Evolutionary conservation across 495 filamentous ascomycete species (phyloP).

Genomic region (Mycothermus thermophilus): DNA sequence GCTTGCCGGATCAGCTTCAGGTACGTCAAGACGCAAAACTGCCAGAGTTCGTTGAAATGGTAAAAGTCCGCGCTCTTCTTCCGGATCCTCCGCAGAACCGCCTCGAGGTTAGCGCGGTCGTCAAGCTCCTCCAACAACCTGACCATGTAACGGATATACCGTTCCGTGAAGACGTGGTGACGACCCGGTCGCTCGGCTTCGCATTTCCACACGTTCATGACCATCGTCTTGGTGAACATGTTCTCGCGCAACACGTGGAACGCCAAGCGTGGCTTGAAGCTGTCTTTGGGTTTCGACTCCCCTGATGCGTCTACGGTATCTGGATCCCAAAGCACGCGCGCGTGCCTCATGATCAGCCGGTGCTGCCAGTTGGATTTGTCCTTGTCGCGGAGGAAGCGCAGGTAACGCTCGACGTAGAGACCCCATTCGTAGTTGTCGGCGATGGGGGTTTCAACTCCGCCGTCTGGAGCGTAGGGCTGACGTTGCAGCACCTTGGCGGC

Average conservation of each 20-base stretch:
- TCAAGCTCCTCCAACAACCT: conserved; percentile 58
- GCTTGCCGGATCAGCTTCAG: conserved; percentile 59
- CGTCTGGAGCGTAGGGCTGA: conserved; percentile 29
- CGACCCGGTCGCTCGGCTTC: conserved; percentile 81
- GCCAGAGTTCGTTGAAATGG: conserved; percentile 75
- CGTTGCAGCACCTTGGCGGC: conserved; percentile 31
- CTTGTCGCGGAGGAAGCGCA: conserved; percentile 62
- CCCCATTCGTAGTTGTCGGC: conserved; percentile 54
- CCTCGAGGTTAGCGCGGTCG: conserved; percentile 68
- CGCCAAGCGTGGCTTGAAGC: conserved; percentile 42
- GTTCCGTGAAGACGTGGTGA: conserved; percentile 86
- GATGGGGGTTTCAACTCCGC: conserved; percentile 24
- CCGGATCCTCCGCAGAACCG: conserved; percentile 65
- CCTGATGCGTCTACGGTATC: neutral
- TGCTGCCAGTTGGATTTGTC: conserved; percentile 98
- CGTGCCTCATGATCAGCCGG: conserved; percentile 68
- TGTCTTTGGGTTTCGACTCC: conserved; percentile 7
- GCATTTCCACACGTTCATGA: conserved; percentile 90
- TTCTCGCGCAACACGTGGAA: conserved; percentile 67
- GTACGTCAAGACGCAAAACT: conserved; percentile 60
- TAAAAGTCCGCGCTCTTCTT: conserved; percentile 75
- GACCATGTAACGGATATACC: conserved; percentile 74
- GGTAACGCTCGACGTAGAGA: conserved; percentile 52
- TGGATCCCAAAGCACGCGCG: conserved; percentile 53
- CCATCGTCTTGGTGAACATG: conserved; percentile 91